Base-by-base conservation (phyloP, 257 asterid genomes). In the Nicotiana attenuata region DNA sequence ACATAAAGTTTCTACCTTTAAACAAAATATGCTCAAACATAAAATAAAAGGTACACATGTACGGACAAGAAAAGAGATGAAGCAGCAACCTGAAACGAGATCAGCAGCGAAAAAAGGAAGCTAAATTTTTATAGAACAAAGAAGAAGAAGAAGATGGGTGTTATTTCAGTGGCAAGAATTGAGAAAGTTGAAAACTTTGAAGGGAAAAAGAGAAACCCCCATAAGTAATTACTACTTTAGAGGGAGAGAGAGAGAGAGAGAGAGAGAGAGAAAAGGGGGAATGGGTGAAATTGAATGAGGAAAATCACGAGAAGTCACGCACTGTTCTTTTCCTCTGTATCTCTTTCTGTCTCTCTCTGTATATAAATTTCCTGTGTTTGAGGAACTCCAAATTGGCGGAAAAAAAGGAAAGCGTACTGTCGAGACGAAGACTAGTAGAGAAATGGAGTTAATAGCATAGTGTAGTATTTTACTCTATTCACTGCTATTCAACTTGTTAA, bases 241-340 rank as follows among this genome's bases (percentile, higher is more conserved):
- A 81, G 78, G 57, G 79, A 65, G 82, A 52, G 57, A 29, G 31
- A 29, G 31, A 29, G 33, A 29, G 33, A 29, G 33, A 29, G 33
- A 29, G 33, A 29, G 33, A 29, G 79, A 66, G 80, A 65, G 82
- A 52, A 65, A 71, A 22, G 17, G 68, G 41, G 60, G 20, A 57
- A 77, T 17, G 80, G 59, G 79, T 84, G 60, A 78, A 76, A 84
- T 53, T 84, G 81, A 84, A 84, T 80, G 86, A 71, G 81, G 78
- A 28, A 80, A 45, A 64, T 84, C 87, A 84, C 82, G 84, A 75
- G 82, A 64, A 84, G 52, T 76, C 8, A 52, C 45, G 45, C 84
- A 73, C 82, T 67, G 41, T 69, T 45, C 20, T 57, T 63, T 61
- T 60, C 35, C 76, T 61, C 82, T 80, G n/a, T 80, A 20, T 41